phyloP scores from a whole-genome alignment of 2,329 filamentous ascomycete species.

The Penicillium sp. region DNA sequence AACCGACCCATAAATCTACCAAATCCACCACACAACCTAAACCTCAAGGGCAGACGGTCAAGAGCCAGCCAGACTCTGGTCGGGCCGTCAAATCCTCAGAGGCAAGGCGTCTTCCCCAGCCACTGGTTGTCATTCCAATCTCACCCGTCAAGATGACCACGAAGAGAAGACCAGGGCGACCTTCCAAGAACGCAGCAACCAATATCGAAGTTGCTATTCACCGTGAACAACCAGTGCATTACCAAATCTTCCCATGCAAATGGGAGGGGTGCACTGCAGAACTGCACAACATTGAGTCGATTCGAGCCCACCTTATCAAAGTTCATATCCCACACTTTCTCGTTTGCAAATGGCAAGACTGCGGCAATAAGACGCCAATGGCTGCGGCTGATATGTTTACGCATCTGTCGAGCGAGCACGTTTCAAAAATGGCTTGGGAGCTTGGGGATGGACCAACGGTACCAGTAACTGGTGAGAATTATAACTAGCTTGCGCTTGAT shows the following conservation, averaged over 20 bases:
- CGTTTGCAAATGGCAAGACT: constrained; percentile 30
- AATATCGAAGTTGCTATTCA: constrained; percentile 25
- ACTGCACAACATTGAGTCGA: constrained; percentile 61
- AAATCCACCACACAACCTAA: background rate
- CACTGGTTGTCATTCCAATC: constrained; percentile 15
- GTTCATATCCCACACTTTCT: constrained; percentile 47
- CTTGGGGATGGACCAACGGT: constrained; percentile 60
- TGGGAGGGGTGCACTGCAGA: constrained; percentile 60
- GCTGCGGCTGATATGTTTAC: constrained; percentile 45
- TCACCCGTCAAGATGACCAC: constrained; percentile 16
- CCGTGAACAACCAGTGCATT: constrained; percentile 18
- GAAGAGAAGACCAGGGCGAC: constrained; percentile 20
- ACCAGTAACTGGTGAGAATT: constrained; percentile 56
- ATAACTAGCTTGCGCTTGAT: constrained; percentile 10
- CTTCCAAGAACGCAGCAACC: constrained; percentile 13
- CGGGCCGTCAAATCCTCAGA: background rate
- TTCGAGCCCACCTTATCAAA: constrained; percentile 60
- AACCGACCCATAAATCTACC: background rate
- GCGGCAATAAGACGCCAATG: constrained; percentile 17
- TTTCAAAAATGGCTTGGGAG: constrained; percentile 56
- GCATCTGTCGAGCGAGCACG: constrained; percentile 55
- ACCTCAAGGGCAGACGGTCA: background rate
- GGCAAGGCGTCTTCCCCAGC: background rate
- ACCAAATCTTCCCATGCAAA: constrained; percentile 54
- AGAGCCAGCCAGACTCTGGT: background rate